phyloP scores from a whole-genome alignment of 2,329 filamentous ascomycete genomes.

The Verticillium klebahnii region DNA sequence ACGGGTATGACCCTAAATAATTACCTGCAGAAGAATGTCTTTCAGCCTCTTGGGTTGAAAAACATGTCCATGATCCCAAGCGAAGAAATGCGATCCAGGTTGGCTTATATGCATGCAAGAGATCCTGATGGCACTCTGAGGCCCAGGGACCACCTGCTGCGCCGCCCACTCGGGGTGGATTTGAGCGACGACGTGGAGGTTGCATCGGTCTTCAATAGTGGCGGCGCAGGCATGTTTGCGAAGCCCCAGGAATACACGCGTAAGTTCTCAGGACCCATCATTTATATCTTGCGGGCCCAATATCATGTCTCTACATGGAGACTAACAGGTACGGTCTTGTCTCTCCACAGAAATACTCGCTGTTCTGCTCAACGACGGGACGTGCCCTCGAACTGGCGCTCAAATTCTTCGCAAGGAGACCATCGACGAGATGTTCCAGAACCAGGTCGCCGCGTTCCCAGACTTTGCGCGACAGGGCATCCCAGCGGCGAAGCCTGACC shows the following conservation, averaged over 20 bases:
- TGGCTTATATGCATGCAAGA: conserved; percentile 3
- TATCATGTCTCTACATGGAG: background rate
- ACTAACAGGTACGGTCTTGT: too few relatives aligned
- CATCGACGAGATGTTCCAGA: conserved; percentile 60
- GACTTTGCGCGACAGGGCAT: conserved; percentile 43
- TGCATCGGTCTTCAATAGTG: conserved; percentile 47
- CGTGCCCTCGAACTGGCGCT: conserved; percentile 48
- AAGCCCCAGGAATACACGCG: conserved; percentile 56
- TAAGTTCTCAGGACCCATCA: conserved; percentile 24
- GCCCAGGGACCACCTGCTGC: conserved; percentile 18
- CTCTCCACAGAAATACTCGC: conserved; percentile 49
- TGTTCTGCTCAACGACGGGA: conserved; percentile 60
- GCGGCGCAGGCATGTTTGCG: conserved; percentile 58
- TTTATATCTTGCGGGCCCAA: too few relatives aligned
- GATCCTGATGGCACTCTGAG: background rate
- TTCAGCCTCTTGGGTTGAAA: conserved; percentile 34
- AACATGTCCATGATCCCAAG: conserved; percentile 32
- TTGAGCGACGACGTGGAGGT: conserved; percentile 27
- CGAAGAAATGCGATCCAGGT: background rate
- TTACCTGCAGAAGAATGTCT: conserved; percentile 38
- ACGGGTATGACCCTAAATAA: conserved; percentile 37
- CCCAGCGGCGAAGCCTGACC: conserved; percentile 40
- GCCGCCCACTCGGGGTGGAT: conserved; percentile 36
- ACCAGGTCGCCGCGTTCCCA: conserved; percentile 54
- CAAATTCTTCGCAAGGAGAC: conserved; percentile 52